These are phyloP conservation scores for Cyclotella cryptica DNA, from an alignment of 108 stramenopile species.

Conservation along the genomic window DNA sequence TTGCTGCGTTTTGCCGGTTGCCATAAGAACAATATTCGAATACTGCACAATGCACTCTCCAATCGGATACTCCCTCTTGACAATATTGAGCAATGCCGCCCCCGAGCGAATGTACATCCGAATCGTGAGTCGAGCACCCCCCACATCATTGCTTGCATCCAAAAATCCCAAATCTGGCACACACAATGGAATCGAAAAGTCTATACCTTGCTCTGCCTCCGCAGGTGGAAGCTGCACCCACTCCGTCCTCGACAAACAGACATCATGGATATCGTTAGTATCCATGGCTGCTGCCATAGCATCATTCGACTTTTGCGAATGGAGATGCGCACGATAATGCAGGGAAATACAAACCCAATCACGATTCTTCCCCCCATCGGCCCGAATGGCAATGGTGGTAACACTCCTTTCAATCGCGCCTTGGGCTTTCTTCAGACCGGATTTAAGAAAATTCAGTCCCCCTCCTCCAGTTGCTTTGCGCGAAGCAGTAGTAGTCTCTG, in stretches of 20 bases:
- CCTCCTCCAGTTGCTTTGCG: constrained; percentile 12
- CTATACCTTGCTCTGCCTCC: constrained; percentile 35
- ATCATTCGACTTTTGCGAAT: constrained; percentile 31
- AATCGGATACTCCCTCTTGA: constrained; percentile 45
- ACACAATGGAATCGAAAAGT: constrained; percentile 69
- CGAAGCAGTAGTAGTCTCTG: background rate
- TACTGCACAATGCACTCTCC: constrained; percentile 42
- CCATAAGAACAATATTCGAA: constrained; percentile 30
- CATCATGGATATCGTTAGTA: constrained; percentile 36
- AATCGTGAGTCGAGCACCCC: constrained; percentile 28
- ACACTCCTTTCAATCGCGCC: constrained; percentile 66
- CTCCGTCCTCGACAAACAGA: constrained; percentile 49
- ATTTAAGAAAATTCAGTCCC: constrained; percentile 53
- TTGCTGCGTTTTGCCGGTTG: background rate
- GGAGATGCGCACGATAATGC: constrained; percentile 52
- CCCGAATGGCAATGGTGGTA: constrained; percentile 70
- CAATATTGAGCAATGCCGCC: constrained; percentile 46
- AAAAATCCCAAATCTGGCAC: constrained; percentile 54
- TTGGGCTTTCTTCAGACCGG: constrained; percentile 67
- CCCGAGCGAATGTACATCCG: constrained; percentile 49
- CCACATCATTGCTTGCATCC: constrained; percentile 28
- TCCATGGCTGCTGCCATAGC: constrained; percentile 28
- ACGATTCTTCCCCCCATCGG: constrained; percentile 76
- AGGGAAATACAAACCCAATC: constrained; percentile 69
- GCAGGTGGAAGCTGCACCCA: constrained; percentile 41